A percentile compares a stretch with the other conserved stretches of the same genome.
Evolutionary conservation across 1,284 basidiomycete genomes (phyloP).

Genomic region (Xerocomus minutiporus): DNA sequence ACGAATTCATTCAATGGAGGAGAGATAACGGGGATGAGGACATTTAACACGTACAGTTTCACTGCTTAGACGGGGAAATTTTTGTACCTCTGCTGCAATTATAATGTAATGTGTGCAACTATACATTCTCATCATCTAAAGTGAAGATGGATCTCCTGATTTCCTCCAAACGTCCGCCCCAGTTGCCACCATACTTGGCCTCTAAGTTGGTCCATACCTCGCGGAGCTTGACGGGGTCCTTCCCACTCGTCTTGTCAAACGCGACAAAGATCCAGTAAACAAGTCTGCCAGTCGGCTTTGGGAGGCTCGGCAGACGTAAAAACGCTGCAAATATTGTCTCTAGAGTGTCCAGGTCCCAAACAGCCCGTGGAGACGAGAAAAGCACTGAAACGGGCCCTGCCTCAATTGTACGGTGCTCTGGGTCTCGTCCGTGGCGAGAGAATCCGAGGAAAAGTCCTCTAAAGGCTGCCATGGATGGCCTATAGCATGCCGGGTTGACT

Average conservation of each 20-base stretch:
- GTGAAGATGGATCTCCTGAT: slow-evolving; percentile 37
- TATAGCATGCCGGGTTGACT: slow-evolving; percentile 32
- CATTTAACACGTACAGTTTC: slow-evolving; percentile 19
- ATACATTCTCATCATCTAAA: slow-evolving; percentile 5
- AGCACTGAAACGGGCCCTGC: not conserved
- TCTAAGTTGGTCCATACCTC: slow-evolving; percentile 54
- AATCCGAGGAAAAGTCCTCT: slow-evolving; percentile 77
- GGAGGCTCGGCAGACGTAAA: slow-evolving; percentile 44
- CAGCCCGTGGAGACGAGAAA: slow-evolving; percentile 10
- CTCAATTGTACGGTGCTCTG: not conserved
- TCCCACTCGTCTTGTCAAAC: slow-evolving; percentile 52
- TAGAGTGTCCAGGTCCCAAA: slow-evolving; percentile 58
- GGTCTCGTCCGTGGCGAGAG: slow-evolving; percentile 46
- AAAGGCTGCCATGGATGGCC: slow-evolving; percentile 53
- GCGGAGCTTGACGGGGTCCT: slow-evolving; percentile 45
- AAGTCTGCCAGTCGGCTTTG: slow-evolving; percentile 41
- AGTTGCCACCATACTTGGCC: slow-evolving; percentile 43
- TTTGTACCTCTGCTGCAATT: slow-evolving; percentile 7
- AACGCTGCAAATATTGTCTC: slow-evolving; percentile 55
- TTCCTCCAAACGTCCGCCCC: slow-evolving; percentile 47
- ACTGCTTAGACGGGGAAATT: not conserved
- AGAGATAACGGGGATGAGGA: slow-evolving; percentile 39
- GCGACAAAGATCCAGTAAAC: slow-evolving; percentile 65
- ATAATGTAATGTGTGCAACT: not conserved
- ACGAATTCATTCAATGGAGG: slow-evolving; percentile 76